Evolutionary conservation across 176 grass and related monocot species (phyloP), one percentile per base, ranked within the genome.

Genomic region (Stipa capillata): DNA sequence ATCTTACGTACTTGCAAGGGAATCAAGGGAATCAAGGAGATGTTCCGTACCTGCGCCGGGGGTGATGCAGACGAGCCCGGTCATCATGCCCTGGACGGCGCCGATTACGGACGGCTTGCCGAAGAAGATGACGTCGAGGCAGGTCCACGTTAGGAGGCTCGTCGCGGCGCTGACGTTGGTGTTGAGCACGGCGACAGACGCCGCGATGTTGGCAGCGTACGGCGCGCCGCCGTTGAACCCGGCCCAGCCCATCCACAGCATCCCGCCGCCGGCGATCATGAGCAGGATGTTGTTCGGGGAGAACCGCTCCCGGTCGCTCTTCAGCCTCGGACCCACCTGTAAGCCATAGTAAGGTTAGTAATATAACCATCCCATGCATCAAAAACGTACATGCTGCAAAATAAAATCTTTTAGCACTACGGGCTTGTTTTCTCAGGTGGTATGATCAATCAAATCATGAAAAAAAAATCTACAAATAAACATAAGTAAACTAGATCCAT

Each of bases 51-150:
- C 93, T 88, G 93, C 93, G 50, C 82, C 93, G 0, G 93, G 93
- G 2, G 93, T 97, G 83, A 97, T 97, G 85, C 93, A 97, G 77
- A 97, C 93, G 63, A 97, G 90, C 0, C 93, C 93, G 0, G 93
- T 97, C 84, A 97, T 97, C 93, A 97, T 97, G 69, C 93, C 93
- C 78, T 97, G 93, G 9, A 97, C 85, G 35, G 93, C 93, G 15
- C 93, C 93, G 48, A 97, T 92, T 20, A 97, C 93, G 16, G 93
- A 90, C 3, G 93, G 93, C 69, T 88, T 92, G 44, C 9, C 25
- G 74, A 92, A 92, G 87, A 92, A 90, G 80, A 92, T 84, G 60
- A 90, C 82, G 76, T 97, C 93, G 52, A 93, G 85, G 85, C 93
- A 97, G 29, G 87, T 93, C 93, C 93, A 97, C 45, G 63, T 85